These are phyloP conservation scores for Russula ochroleuca DNA, from an alignment of 768 basidiomycete genomes.

Conservation along the genomic window DNA sequence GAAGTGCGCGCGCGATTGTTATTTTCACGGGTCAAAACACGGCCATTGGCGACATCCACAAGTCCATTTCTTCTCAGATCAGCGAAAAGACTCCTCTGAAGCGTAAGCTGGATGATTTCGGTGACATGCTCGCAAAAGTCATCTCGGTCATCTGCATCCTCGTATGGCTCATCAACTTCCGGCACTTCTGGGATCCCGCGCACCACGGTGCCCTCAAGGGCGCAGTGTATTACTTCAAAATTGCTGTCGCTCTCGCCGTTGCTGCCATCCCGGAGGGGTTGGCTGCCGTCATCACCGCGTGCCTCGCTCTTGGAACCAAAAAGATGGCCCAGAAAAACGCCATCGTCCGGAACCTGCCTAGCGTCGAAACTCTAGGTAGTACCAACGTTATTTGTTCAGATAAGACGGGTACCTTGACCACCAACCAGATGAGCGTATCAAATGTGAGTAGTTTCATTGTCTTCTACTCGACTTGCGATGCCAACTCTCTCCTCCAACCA, in stretches of 20 bases:
- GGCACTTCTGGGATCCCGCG: slow-evolving; percentile 93
- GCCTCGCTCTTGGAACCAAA: slow-evolving; percentile 93
- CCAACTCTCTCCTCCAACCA: slow-evolving; percentile 31
- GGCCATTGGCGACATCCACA: slow-evolving; percentile 96
- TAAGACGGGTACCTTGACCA: slow-evolving; percentile 95
- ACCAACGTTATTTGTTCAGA: slow-evolving; percentile 99
- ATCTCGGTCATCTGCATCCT: slow-evolving; percentile 95
- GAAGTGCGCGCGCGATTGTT: slow-evolving; percentile 82
- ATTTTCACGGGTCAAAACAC: slow-evolving; percentile 82
- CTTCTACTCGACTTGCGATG: neutral
- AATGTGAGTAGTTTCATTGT: slow-evolving; percentile 42
- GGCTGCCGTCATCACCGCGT: slow-evolving; percentile 98
- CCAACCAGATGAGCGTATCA: slow-evolving; percentile 96
- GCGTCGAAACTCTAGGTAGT: slow-evolving; percentile 95
- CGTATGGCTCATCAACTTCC: slow-evolving; percentile 96
- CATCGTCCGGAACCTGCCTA: slow-evolving; percentile 93
- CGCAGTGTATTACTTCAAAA: slow-evolving; percentile 98
- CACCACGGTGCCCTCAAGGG: slow-evolving; percentile 90
- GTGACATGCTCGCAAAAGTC: slow-evolving; percentile 95
- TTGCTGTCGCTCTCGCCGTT: slow-evolving; percentile 97
- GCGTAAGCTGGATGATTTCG: slow-evolving; percentile 96
- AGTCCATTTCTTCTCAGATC: slow-evolving; percentile 90
- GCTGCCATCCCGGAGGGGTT: slow-evolving; percentile 98
- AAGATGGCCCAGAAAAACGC: slow-evolving; percentile 99
- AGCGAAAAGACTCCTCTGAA: slow-evolving; percentile 96